Conservation (phyloP, 2,329 filamentous ascomycete species). For the Coniella vitis region DNA sequence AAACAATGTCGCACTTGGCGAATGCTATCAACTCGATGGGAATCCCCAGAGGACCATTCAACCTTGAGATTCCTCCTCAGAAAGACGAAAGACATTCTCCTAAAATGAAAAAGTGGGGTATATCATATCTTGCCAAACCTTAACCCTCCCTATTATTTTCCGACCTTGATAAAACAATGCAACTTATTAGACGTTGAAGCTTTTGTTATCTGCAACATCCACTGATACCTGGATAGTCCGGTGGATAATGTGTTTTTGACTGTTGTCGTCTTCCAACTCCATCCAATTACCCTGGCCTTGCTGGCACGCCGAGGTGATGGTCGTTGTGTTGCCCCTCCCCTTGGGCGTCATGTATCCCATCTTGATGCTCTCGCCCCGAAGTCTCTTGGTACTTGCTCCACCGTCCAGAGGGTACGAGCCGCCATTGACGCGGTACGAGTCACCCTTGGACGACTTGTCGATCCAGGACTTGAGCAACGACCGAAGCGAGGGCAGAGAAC, state of each 20-base stretch:
- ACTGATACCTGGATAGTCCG: slow-evolving; percentile 4
- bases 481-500: slow-evolving; percentile 6
- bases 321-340: neutral
- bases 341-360: slow-evolving; percentile 3
- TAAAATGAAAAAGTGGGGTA: too few species aligned
- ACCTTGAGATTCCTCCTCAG: too few species aligned
- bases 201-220: slow-evolving; percentile 1
- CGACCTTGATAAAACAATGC: too few species aligned
- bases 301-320: neutral
- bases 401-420: neutral
- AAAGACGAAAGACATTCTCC: too few species aligned
- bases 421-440: neutral
- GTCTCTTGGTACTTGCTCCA: neutral
- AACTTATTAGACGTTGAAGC: neutral
- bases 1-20: too few species aligned
- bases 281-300: neutral
- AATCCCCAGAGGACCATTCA: too few species aligned
- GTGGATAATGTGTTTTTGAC: slow-evolving; percentile 5
- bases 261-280: slow-evolving; percentile 2
- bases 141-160: too few species aligned
- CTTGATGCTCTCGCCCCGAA: neutral
- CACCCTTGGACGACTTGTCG: slow-evolving; percentile 1
- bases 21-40: too few species aligned
- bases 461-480: slow-evolving; percentile 8
- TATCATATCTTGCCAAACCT: too few species aligned